Percentiles rank a stretch among this genome's conserved stretches.
phyloP scores from a whole-genome alignment of 305 asterid genomes.

The Rubia tinctorum region DNA sequence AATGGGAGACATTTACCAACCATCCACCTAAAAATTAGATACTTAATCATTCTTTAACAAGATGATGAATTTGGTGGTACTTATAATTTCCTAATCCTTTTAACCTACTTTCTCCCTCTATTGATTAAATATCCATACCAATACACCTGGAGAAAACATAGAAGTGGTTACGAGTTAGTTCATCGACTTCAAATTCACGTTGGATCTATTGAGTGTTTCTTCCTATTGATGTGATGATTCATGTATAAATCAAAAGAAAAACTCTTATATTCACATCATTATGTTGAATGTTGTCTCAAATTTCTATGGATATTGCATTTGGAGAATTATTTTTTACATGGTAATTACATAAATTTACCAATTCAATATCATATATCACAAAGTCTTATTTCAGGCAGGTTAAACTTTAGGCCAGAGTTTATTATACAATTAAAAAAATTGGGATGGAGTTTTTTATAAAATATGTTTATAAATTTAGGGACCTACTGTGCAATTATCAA shows the following conservation, averaged over 20 bases:
- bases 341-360: too few relatives aligned
- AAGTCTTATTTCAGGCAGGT: too few relatives aligned
- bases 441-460: too few relatives aligned
- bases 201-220: not conserved
- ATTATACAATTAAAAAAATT: too few relatives aligned
- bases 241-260: not conserved
- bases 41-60: too few relatives aligned
- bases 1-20: slow-evolving; percentile 7
- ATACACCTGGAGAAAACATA: not conserved
- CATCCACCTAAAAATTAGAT: not conserved
- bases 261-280: not conserved
- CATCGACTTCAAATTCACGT: not conserved
- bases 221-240: not conserved
- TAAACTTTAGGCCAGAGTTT: too few relatives aligned
- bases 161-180: not conserved
- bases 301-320: too few relatives aligned
- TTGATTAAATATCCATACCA: not conserved
- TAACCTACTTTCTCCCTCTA: not conserved
- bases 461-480: too few relatives aligned
- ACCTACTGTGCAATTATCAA: too few relatives aligned
- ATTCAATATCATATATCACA: too few relatives aligned
- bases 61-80: not conserved
- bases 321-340: too few relatives aligned
- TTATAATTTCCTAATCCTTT: not conserved
- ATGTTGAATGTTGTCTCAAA: too few relatives aligned